A percentile compares a stretch with the other conserved stretches of the same genome.
Evolutionary conservation across 805 yeast species (phyloP).

Genomic region (Yarrowia deformans): DNA sequence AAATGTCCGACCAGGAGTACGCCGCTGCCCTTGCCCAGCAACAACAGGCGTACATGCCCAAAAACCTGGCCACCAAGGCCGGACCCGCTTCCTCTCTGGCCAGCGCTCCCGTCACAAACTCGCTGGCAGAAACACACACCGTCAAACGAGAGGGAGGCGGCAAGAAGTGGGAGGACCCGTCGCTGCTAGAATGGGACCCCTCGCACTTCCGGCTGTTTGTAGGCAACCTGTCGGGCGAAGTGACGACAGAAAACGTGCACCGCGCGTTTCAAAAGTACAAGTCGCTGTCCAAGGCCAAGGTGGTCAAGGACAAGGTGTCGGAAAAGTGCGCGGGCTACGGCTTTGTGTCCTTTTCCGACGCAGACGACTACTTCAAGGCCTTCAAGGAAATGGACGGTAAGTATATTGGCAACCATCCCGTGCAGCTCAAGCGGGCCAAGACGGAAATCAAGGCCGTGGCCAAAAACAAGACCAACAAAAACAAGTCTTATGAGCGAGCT

Average conservation of each 20-base stretch:
- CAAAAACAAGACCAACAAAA: conserved; percentile 2
- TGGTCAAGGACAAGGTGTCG: conserved; percentile 58
- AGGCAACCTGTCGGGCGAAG: conserved; percentile 76
- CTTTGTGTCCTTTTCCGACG: conserved; percentile 69
- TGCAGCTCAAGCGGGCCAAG: conserved; percentile 69
- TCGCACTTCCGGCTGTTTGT: conserved; percentile 74
- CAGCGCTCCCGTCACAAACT: background rate
- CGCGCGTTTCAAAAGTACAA: conserved; percentile 62
- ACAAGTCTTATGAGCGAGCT: conserved; percentile 17
- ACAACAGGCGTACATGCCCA: conserved; percentile 37
- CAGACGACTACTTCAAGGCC: conserved; percentile 73
- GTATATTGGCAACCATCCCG: conserved; percentile 76
- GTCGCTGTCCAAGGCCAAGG: conserved; percentile 64
- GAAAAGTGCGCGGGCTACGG: conserved; percentile 71
- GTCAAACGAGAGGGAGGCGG: conserved; percentile 59
- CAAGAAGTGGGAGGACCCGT: conserved; percentile 57
- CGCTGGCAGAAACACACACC: conserved; percentile 45
- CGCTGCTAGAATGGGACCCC: conserved; percentile 70
- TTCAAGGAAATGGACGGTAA: conserved; percentile 80
- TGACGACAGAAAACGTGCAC: conserved; percentile 62
- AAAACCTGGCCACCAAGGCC: conserved; percentile 5
- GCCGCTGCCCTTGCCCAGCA: conserved; percentile 30
- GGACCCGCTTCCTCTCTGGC: background rate
- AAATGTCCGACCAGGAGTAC: conserved; percentile 34
- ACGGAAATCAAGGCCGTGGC: conserved; percentile 43